Evolutionary conservation across 2,329 filamentous ascomycete species (phyloP).

Genomic region (Aquanectria penicillioides): DNA sequence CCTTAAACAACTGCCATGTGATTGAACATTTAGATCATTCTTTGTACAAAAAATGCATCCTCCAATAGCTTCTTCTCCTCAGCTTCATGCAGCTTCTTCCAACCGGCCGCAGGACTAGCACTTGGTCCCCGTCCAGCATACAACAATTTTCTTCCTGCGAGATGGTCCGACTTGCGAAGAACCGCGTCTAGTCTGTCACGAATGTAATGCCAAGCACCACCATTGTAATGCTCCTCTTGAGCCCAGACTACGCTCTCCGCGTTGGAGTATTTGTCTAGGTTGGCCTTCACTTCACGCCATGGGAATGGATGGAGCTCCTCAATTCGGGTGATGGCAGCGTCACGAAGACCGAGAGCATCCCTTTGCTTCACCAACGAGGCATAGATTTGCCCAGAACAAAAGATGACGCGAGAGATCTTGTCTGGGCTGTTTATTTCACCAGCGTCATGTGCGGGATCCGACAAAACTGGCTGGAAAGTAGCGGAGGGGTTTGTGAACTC

Average conservation of each 20-base stretch:
- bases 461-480: constrained; percentile 94
- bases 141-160: constrained; percentile 3
- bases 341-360: constrained; percentile 13
- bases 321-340: constrained; percentile 34
- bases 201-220: constrained; percentile 39
- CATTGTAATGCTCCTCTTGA: constrained; percentile 41
- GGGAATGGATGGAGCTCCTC: constrained; percentile 42
- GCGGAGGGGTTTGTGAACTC: constrained; percentile 85
- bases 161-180: not conserved
- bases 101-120: constrained; percentile 27
- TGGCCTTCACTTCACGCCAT: constrained; percentile 33
- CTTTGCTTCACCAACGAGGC: constrained; percentile 25
- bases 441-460: constrained; percentile 82
- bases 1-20: no score
- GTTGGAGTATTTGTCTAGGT: constrained; percentile 33
- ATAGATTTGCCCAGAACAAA: constrained; percentile 95
- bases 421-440: constrained; percentile 79
- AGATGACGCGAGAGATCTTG: constrained; percentile 89
- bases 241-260: constrained; percentile 36
- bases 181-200: constrained; percentile 35
- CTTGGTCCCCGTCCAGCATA: constrained; percentile 27
- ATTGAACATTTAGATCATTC: no score
- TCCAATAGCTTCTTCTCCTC: constrained; percentile 25
- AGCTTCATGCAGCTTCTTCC: constrained; percentile 24
- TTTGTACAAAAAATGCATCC: constrained; percentile 23